A percentile compares a stretch with the other conserved stretches of the same genome.
Conservation (phyloP, 163 green algal genomes). For the Volvox carteri region DNA sequence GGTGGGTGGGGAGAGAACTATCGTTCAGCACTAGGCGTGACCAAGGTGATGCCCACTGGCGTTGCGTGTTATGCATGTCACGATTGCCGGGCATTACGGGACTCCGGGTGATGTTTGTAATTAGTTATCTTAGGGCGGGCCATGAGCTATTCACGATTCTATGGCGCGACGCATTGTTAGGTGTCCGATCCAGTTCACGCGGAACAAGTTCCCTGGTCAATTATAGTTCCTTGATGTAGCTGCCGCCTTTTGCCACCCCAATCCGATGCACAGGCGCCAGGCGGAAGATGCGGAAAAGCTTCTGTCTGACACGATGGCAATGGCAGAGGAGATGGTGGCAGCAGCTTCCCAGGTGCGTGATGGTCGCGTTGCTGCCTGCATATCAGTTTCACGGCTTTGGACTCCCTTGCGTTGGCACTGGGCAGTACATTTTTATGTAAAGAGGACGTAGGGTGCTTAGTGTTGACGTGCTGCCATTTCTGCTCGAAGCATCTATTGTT, state of each 20-base stretch:
- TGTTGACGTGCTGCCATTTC: no score
- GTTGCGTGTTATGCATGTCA: not conserved
- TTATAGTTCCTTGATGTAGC: not conserved
- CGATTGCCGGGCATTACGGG: not conserved
- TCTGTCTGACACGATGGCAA: conserved; percentile 39
- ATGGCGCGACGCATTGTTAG: not conserved
- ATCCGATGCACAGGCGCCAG: not conserved
- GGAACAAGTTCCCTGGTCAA: not conserved
- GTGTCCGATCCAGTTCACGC: not conserved
- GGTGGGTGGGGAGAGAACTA: no score
- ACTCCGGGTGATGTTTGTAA: not conserved
- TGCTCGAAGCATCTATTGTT: not conserved
- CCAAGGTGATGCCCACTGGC: not conserved
- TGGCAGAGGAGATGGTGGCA: conserved; percentile 50
- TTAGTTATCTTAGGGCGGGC: not conserved
- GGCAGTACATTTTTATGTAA: no score
- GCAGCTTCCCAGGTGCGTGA: conserved; percentile 6
- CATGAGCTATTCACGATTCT: not conserved
- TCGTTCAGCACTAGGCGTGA: not conserved
- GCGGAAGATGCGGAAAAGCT: conserved; percentile 39
- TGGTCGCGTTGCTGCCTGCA: no score
- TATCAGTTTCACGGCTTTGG: no score
- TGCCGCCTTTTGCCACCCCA: no score
- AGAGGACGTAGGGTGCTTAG: no score
- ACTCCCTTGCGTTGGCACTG: no score